A percentile compares a stretch with the other conserved stretches of the same genome.
These are phyloP conservation scores for Glarea lozoyensis DNA, from an alignment of 495 filamentous ascomycete genomes.

Conservation along the genomic window DNA sequence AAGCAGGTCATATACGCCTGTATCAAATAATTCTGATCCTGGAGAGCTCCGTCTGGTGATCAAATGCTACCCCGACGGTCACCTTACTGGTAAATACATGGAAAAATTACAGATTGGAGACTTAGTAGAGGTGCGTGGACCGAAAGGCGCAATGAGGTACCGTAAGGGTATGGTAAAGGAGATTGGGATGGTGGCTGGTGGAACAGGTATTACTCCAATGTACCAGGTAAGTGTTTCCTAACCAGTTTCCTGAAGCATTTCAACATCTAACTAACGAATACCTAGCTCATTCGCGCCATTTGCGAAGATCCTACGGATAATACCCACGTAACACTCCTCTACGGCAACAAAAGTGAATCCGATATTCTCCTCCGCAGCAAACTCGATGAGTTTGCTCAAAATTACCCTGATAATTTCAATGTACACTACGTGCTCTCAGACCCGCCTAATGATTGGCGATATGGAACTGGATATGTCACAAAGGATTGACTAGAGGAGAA, in stretches of 20 bases:
- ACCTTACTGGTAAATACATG: constrained; percentile 38
- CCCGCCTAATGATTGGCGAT: constrained; percentile 24
- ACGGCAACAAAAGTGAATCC: constrained; percentile 56
- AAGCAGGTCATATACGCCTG: constrained; percentile 41
- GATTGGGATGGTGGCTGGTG: constrained; percentile 43
- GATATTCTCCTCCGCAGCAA: constrained; percentile 55
- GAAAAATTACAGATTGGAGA: constrained; percentile 32
- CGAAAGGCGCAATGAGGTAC: constrained; percentile 39
- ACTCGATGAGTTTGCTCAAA: constrained; percentile 34
- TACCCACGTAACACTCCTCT: constrained; percentile 40
- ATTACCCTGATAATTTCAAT: constrained; percentile 32
- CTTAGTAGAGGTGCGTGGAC: constrained; percentile 36
- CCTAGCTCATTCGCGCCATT: constrained; percentile 40
- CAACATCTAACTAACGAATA: too few relatives aligned
- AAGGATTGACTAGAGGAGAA: constrained; percentile 22
- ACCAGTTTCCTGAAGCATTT: too few relatives aligned
- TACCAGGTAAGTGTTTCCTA: too few relatives aligned
- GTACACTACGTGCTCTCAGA: constrained; percentile 37
- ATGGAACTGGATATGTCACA: constrained; percentile 26
- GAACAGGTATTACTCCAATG: constrained; percentile 51
- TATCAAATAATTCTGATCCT: constrained; percentile 40
- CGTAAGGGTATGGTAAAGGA: constrained; percentile 24
- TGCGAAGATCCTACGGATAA: constrained; percentile 38
- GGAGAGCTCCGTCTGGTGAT: constrained; percentile 39
- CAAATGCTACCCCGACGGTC: constrained; percentile 39